Base-by-base conservation (phyloP, 2,329 filamentous ascomycete genomes). In the Rhexocercosporidium sp. region DNA sequence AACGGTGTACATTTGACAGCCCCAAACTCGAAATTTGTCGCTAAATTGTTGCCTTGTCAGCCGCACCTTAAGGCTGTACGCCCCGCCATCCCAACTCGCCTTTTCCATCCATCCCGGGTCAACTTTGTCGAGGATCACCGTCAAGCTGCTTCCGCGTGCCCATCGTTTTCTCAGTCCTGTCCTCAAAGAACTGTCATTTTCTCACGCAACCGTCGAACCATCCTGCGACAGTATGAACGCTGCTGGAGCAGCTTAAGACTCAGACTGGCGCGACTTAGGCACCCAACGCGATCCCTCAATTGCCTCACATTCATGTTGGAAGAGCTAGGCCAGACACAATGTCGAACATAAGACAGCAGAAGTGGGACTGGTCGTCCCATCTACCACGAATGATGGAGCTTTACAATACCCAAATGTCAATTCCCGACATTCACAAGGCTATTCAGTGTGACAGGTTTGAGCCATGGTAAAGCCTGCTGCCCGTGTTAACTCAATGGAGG, bases 281-380 rank as follows among this genome's bases (percentile, higher is more conserved):
- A 51, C 11, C 47, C 25, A 14, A 51, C 11, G 25, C 16, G 34
- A 29, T 5, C 12, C 29, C 47, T 51, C 47, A 7, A 37, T 20
- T 14, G n/a, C 22, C 51, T 12, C n/a, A 37, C 20, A 22, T 56
- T 20, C 8, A 20, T 51, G 34, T 37, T 37, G 31, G 18, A 29
- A 37, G 16, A 56, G 29, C 31, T 56, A 22, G 5, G 34, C 34
- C 41, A 39, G 46, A 37, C 44, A 41, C 5, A 20, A 67, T 67
- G 61, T 46, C 61, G 25, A 61, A 20, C 39, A 53, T n/a, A 12
- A 64, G 64, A 53, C 47, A 59, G 22, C 61, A 41, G 25, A 69
- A 69, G 60, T 70, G 65, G 62, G 66, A 70, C 37, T 69, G 66
- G 68, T n/a, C 66, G 2, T 31, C 60, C 20, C 65, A 69, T 60